Evolutionary conservation across 768 basidiomycete species (phyloP).

Genomic region (Jaapia argillacea): DNA sequence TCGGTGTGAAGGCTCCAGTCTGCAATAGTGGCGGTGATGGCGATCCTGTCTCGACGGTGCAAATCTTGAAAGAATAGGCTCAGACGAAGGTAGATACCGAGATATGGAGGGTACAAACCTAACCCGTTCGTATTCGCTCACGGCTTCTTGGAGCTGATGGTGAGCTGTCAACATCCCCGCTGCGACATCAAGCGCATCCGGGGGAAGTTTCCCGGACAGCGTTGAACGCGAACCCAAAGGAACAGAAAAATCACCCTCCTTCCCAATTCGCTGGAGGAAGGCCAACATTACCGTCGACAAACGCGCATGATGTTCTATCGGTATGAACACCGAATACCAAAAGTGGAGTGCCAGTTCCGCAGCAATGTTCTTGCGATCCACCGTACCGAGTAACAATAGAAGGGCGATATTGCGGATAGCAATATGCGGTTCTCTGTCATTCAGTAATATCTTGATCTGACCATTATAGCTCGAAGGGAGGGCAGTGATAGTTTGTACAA

Average conservation of each 20-base stretch:
- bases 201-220: conserved; percentile 1
- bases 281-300: conserved; percentile 13
- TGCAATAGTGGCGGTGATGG: conserved; percentile 28
- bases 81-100: background rate
- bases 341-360: conserved; percentile 37
- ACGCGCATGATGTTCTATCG: conserved; percentile 19
- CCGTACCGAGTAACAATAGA: conserved; percentile 29
- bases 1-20: conserved; percentile 34
- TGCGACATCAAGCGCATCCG: background rate
- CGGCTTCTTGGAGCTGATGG: background rate
- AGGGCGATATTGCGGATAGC: conserved; percentile 31
- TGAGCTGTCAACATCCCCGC: background rate
- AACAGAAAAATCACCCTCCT: background rate
- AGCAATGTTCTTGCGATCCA: conserved; percentile 20
- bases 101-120: background rate
- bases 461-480: conserved; percentile 32
- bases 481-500: conserved; percentile 31
- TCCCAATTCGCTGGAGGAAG: conserved; percentile 7
- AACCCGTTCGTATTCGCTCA: background rate
- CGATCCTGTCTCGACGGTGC: conserved; percentile 30
- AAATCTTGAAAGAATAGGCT: conserved; percentile 8
- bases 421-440: conserved; percentile 24
- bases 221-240: conserved; percentile 10
- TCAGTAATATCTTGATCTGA: conserved; percentile 27
- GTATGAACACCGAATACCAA: conserved; percentile 37